Evolutionary conservation across 208 protist genomes (phyloP), one percentile per base, ranked within the genome.

Genomic region (Crithidia sp.): DNA sequence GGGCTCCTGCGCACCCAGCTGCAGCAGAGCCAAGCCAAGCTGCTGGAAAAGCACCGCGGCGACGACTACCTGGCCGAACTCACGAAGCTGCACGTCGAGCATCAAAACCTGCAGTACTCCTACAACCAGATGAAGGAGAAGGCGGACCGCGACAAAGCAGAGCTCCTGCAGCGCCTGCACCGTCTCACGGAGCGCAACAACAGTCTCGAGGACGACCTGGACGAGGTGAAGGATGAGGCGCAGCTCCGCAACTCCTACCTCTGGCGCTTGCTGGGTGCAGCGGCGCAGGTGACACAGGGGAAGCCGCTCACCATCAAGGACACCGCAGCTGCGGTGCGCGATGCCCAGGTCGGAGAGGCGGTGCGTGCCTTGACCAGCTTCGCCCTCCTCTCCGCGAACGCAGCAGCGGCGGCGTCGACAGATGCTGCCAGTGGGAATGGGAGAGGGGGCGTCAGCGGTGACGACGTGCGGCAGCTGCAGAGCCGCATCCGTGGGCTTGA

Each of bases 61-160:
- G 85, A 88, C 44, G 86, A 86, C 19, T 85, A 88, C 74, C 73
- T 91, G 7, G 83, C 87, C 45, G 81, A 91, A 58, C 79, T 92
- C 0, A 88, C 86, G 12, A 67, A 72, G 67, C 76, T 89, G 40
- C 89, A 92, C 76, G 85, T 94, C 52, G 84, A 82, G 59, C 83
- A 90, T 62, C 86, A 94, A 62, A 74, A 83, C 47, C 56, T 90
- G 67, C 82, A 90, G 81, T 84, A 82, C 64, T 68, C 58, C 5
- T 77, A 87, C 63, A 77, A 72, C 7, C 79, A 85, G 64, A 71
- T 88, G 16, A 81, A 86, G 74, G 83, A 88, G 61, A 71, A 76
- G 71, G 61, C 77, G 50, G 50, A 75, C 61, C 49, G 74, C 39
- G 74, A 85, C 17, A 74, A 62, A 41, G 49, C 65, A 28, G 67